phyloP scores from a whole-genome alignment of 129 eudicot species.

The Solidago caesia region DNA sequence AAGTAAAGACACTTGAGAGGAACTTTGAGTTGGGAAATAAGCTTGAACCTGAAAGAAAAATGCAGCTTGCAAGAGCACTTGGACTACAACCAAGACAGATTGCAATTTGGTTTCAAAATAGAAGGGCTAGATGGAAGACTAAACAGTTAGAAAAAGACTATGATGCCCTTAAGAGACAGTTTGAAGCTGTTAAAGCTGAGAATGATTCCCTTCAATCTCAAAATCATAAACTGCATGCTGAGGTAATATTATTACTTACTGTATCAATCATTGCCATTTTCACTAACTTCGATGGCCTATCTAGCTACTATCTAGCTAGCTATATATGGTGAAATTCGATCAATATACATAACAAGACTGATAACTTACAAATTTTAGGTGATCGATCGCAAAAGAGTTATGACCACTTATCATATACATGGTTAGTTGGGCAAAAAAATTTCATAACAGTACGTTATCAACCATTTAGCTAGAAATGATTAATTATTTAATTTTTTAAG shows the following conservation, averaged over 20 bases:
- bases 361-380: too few relatives aligned
- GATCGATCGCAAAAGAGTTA: too few relatives aligned
- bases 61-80: slow-evolving; percentile 95
- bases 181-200: slow-evolving; percentile 85
- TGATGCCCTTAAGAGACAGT: slow-evolving; percentile 82
- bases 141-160: slow-evolving; percentile 95
- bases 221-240: slow-evolving; percentile 79
- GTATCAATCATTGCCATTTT: not conserved
- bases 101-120: slow-evolving; percentile 96
- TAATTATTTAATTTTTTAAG: too few relatives aligned
- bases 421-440: too few relatives aligned
- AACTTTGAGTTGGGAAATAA: slow-evolving; percentile 92
- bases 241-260: slow-evolving; percentile 44
- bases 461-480: too few relatives aligned
- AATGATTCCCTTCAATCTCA: slow-evolving; percentile 88
- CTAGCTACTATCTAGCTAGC: not conserved
- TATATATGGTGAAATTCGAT: too few relatives aligned
- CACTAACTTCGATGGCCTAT: not conserved
- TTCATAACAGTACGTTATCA: too few relatives aligned
- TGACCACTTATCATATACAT: too few relatives aligned
- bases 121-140: slow-evolving; percentile 98
- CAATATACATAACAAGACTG: too few relatives aligned
- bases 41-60: slow-evolving; percentile 96
- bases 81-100: slow-evolving; percentile 97
- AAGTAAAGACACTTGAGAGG: slow-evolving; percentile 91